Evolutionary conservation across 208 protist species (phyloP), one percentile per base, ranked within the genome.

Genomic region (Leishmania tarentolae): DNA sequence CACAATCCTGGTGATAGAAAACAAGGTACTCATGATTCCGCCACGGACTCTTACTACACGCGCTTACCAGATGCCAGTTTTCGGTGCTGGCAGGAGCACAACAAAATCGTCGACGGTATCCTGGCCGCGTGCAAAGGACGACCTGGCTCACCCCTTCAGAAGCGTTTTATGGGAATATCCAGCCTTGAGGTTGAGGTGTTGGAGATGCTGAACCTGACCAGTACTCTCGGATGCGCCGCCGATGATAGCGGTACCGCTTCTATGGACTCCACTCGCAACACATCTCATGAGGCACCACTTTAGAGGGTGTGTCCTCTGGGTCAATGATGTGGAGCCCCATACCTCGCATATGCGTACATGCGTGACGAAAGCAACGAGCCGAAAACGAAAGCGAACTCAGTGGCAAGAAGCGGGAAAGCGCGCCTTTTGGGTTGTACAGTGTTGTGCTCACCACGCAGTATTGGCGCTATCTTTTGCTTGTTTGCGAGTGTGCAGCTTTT

Each of bases 141-240:
- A 61, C n/a, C 42, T 61, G 37, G 5, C 31, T 57, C 37, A 79
- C 31, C 21, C 66, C 28, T 52, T 1, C 47, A 44, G 4, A 28
- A 42, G 63, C 63, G 47, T 5, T 81, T 57, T 57, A 15, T 7
- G 52, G 72, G 74, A n/a, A 21, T 86, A 1, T 71, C 65, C 47
- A 24, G 13, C 8, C 47, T 52, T 31, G 82, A 86, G 35, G 21
- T 37, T 11, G 78, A 79, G 57, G 82, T 86, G 28, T 47, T 86
- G n/a, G 78, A 78, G 42, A 50, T 77, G 56, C 53, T 77, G 52
- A 63, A 65, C 53, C 74, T 77, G 74, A 53, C 74, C 37, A 46
- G 47, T 35, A 50, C n/a, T 57, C 74, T 77, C 35, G 74, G 53
- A 21, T 15, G 74, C 8, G 47, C 24, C 35, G 37, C 69, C 21